phyloP scores from a whole-genome alignment of 2,329 filamentous ascomycete species.

The Aspergillus piperis region DNA sequence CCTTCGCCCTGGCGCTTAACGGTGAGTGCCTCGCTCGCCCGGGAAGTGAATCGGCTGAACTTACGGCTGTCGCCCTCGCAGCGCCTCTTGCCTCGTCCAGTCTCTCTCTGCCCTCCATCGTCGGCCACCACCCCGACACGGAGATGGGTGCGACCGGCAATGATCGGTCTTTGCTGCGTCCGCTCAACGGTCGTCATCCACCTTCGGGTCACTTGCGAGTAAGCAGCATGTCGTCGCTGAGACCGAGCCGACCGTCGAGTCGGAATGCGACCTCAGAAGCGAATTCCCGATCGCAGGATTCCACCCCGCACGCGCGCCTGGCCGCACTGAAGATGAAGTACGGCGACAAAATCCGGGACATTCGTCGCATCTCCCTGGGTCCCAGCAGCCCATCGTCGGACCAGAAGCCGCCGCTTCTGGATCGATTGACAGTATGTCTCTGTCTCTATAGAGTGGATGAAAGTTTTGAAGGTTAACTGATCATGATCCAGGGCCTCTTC shows the following conservation, averaged over 20 bases:
- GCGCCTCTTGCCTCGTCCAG: constrained; percentile 15
- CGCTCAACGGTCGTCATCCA: neutral
- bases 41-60: neutral
- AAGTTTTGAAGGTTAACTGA: neutral
- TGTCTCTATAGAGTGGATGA: neutral
- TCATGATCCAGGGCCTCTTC: neutral
- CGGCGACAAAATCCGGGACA: constrained; percentile 3
- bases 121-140: constrained; percentile 1
- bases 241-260: neutral
- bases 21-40: constrained; percentile 14
- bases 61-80: constrained; percentile 1
- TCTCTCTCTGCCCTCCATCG: constrained; percentile 16
- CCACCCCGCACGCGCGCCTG: constrained; percentile 3
- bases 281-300: neutral
- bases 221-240: neutral
- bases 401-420: neutral
- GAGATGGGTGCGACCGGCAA: neutral
- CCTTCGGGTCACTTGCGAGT: neutral
- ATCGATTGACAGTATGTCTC: neutral
- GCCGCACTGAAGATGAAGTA: constrained; percentile 5
- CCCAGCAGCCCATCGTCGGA: neutral
- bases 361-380: neutral
- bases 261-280: neutral
- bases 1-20: constrained; percentile 15
- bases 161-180: neutral